Conservation (phyloP, 768 basidiomycete species). For the Lentinula guzmanii region DNA sequence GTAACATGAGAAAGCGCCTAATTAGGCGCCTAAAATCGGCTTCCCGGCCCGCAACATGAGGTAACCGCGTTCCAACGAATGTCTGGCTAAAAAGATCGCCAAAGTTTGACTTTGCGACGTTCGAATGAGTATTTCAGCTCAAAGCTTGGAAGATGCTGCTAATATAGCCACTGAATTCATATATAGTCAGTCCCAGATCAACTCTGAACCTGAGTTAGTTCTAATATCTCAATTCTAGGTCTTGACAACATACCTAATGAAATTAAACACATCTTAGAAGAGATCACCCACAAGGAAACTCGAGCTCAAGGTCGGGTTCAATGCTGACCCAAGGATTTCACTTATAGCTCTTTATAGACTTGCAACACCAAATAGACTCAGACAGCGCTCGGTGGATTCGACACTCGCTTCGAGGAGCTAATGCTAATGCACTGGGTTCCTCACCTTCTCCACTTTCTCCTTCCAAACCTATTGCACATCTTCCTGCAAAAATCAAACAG, state of each 20-base stretch:
- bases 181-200: conserved; percentile 32
- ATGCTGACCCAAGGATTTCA: background rate
- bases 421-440: conserved; percentile 8
- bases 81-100: background rate
- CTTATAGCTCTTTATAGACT: conserved; percentile 22
- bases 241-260: conserved; percentile 51
- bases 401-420: conserved; percentile 27
- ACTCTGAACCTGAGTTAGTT: background rate
- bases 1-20: no score
- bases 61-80: background rate
- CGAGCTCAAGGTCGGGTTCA: conserved; percentile 32
- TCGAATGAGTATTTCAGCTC: conserved; percentile 12
- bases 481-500: conserved; percentile 38
- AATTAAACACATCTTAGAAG: conserved; percentile 44
- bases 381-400: conserved; percentile 46
- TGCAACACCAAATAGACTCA: conserved; percentile 45
- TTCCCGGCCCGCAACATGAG: background rate
- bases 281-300: conserved; percentile 42
- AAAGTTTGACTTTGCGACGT: background rate
- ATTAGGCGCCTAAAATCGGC: background rate
- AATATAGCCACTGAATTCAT: conserved; percentile 51
- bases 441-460: conserved; percentile 28
- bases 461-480: conserved; percentile 24
- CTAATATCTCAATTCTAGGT: conserved; percentile 16
- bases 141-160: conserved; percentile 47